Evolutionary conservation across 2,329 filamentous ascomycete species (phyloP), one percentile per base, ranked within the genome.

Genomic region (Thelonectria discophora): DNA sequence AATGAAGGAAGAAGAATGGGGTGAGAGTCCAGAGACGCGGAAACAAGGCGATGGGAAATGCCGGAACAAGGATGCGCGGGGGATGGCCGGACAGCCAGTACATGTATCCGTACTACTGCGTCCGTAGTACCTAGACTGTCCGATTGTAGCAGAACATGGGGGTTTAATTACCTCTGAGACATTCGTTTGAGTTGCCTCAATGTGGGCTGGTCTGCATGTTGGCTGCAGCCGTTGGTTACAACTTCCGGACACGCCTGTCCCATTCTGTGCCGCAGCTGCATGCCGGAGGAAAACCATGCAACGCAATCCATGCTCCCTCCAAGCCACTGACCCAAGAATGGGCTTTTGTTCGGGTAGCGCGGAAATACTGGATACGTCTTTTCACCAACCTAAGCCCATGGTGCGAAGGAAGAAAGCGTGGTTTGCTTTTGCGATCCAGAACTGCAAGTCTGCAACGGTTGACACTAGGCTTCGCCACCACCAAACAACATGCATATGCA

Each of bases 41-140:
- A 24, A 32, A 13, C 7, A 3, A 67, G 55, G 24, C 21, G 58
- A 60, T 54, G 39, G 30, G 54, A 64, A 52, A 66, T 62, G 64
- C 65, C 64, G 30, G 58, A 62, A 47, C 27, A n/a, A 30, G 30
- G 42, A 58, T 51, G 39, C 39, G 27, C 13, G 55, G 13, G 18
- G 47, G 34, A n/a, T n/a, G n/a, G n/a, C n/a, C n/a, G n/a, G n/a
- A n/a, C n/a, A n/a, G n/a, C n/a, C n/a, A n/a, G n/a, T n/a, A n/a
- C n/a, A n/a, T n/a, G n/a, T n/a, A n/a, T n/a, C n/a, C n/a, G n/a
- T n/a, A n/a, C n/a, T n/a, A n/a, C n/a, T n/a, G n/a, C n/a, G n/a
- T n/a, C n/a, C n/a, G n/a, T n/a, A n/a, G n/a, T n/a, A n/a, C n/a
- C n/a, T n/a, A n/a, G n/a, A n/a, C 5, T 15, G 17, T 8, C 15